These are phyloP conservation scores for Amylocystis lapponica DNA, from an alignment of 768 basidiomycete genomes.

Conservation along the genomic window DNA sequence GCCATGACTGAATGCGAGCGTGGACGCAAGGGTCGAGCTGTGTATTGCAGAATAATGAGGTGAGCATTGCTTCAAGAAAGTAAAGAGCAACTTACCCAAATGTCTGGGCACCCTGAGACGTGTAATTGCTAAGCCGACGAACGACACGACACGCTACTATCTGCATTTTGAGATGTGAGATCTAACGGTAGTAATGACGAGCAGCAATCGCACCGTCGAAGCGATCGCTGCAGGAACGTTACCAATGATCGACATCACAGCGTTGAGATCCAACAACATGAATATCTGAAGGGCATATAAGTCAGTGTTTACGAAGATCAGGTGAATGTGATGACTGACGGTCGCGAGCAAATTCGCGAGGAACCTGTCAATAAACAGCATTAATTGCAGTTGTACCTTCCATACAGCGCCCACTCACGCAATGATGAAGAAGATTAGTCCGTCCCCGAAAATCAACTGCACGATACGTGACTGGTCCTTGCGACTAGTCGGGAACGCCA, in stretches of 20 bases:
- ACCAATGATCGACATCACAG: slow-evolving; percentile 68
- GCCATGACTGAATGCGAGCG: slow-evolving; percentile 55
- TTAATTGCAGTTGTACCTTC: slow-evolving; percentile 21
- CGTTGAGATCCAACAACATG: slow-evolving; percentile 61
- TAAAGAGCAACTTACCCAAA: slow-evolving; percentile 39
- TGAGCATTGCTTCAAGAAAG: not conserved
- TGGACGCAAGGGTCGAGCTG: slow-evolving; percentile 34
- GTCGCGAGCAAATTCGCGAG: slow-evolving; percentile 38
- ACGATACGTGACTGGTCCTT: slow-evolving; percentile 38
- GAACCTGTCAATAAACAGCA: slow-evolving; percentile 25
- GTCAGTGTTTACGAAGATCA: not conserved
- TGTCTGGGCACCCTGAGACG: slow-evolving; percentile 39
- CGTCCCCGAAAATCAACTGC: slow-evolving; percentile 67
- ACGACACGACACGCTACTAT: slow-evolving; percentile 61
- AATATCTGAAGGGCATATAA: slow-evolving; percentile 36
- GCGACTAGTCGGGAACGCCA: slow-evolving; percentile 29
- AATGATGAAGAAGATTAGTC: slow-evolving; percentile 70
- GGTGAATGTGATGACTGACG: not conserved
- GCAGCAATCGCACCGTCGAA: slow-evolving; percentile 55
- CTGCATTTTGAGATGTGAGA: slow-evolving; percentile 29
- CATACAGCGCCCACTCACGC: slow-evolving; percentile 40
- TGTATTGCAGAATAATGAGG: not conserved
- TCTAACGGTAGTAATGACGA: not conserved
- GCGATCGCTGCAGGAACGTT: slow-evolving; percentile 70
- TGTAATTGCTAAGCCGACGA: slow-evolving; percentile 60